A percentile compares a stretch with the other conserved stretches of the same genome.
Conservation (phyloP, 257 asterid species). For the Cynanchum wilfordii region DNA sequence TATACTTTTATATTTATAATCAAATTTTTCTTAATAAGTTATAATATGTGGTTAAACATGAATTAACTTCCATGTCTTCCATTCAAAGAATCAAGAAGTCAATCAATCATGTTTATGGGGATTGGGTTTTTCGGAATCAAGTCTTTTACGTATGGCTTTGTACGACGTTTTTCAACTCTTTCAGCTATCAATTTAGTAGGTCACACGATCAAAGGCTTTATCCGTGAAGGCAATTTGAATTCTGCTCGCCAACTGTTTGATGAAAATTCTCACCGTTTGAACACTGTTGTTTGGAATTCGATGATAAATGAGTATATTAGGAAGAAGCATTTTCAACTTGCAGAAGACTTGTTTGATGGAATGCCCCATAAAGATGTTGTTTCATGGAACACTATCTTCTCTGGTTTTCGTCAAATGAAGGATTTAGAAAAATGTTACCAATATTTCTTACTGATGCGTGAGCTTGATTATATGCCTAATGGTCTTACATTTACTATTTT, state of each 20-base stretch:
- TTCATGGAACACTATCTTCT: constrained; percentile 76
- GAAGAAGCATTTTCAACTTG: constrained; percentile 33
- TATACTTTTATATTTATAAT: no score
- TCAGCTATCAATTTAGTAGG: constrained; percentile 28
- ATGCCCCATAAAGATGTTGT: constrained; percentile 65
- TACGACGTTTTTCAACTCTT: constrained; percentile 7
- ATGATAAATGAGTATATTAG: constrained; percentile 48
- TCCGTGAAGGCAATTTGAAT: constrained; percentile 34
- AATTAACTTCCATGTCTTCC: neutral
- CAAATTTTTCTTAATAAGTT: no score
- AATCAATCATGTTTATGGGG: neutral
- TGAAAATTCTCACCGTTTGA: constrained; percentile 39
- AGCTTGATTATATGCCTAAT: constrained; percentile 34
- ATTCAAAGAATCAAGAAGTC: neutral
- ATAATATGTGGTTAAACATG: no score
- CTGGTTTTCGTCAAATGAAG: constrained; percentile 51
- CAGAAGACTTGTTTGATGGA: constrained; percentile 53
- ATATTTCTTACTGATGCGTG: constrained; percentile 42
- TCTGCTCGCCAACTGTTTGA: constrained; percentile 57
- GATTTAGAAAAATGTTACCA: constrained; percentile 34
- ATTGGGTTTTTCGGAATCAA: neutral
- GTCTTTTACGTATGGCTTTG: neutral
- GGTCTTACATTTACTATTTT: constrained; percentile 62
- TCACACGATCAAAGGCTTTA: constrained; percentile 34
- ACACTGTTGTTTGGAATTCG: constrained; percentile 69